Evolutionary conservation across 192 early-diverging fungal species (phyloP).

Genomic region (Rhizophagus clarus): DNA sequence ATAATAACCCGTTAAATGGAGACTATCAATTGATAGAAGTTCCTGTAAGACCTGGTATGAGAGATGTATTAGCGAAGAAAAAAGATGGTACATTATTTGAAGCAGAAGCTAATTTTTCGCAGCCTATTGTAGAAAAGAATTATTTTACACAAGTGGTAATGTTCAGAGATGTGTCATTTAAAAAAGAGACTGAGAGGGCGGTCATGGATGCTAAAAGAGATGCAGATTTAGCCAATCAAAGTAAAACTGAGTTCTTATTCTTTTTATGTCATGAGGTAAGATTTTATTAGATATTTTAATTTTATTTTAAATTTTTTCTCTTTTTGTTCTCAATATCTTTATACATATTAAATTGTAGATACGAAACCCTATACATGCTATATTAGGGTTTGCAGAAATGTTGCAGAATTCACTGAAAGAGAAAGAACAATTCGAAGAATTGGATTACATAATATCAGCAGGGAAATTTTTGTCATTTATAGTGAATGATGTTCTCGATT

Average conservation of each 20-base stretch:
- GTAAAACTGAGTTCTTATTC: constrained; percentile 11
- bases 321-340: background rate
- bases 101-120: constrained; percentile 9
- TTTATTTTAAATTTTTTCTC: background rate
- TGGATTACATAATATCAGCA: constrained; percentile 17
- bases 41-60: constrained; percentile 12
- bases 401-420: background rate
- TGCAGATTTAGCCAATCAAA: constrained; percentile 10
- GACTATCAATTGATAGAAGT: background rate
- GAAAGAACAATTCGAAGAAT: constrained; percentile 1
- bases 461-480: constrained; percentile 17
- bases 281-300: background rate
- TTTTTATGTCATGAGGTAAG: constrained; percentile 18
- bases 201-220: constrained; percentile 7
- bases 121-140: constrained; percentile 16
- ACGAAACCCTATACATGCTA: constrained; percentile 21
- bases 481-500: constrained; percentile 19
- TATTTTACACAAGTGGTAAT: constrained; percentile 20
- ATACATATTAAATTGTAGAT: background rate
- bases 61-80: constrained; percentile 19
- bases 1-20: background rate
- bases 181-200: constrained; percentile 10
- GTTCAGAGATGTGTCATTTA: constrained; percentile 13
- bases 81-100: constrained; percentile 27
- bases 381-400: constrained; percentile 14